These are phyloP conservation scores for Multifurca ochricompacta DNA, from an alignment of 768 basidiomycete genomes.

Conservation along the genomic window DNA sequence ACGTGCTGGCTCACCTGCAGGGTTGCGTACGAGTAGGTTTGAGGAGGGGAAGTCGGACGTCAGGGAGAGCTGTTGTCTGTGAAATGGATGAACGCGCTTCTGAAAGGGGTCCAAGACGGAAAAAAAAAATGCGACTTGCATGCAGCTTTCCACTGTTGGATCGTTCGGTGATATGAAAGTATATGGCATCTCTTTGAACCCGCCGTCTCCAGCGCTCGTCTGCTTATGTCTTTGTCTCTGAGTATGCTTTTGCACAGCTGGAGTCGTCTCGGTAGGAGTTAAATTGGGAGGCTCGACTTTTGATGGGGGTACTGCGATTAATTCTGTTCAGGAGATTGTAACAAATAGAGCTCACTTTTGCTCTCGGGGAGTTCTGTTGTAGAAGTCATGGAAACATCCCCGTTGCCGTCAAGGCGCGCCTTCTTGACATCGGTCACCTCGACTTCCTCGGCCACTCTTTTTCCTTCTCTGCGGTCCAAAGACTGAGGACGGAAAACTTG, in stretches of 20 bases:
- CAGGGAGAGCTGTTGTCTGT: conserved; percentile 67
- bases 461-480: conserved; percentile 34
- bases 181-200: conserved; percentile 81
- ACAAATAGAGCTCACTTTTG: background rate
- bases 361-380: background rate
- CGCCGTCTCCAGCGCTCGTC: conserved; percentile 23
- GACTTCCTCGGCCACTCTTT: conserved; percentile 42
- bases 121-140: conserved; percentile 43
- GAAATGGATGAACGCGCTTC: background rate
- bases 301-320: background rate
- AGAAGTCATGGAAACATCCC: conserved; percentile 19
- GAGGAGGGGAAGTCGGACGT: conserved; percentile 59
- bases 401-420: conserved; percentile 33
- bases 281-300: background rate
- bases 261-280: conserved; percentile 1
- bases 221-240: conserved; percentile 22
- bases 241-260: conserved; percentile 14
- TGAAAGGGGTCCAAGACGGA: background rate
- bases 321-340: background rate
- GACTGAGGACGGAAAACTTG: background rate
- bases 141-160: conserved; percentile 59
- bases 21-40: conserved; percentile 84
- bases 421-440: conserved; percentile 46
- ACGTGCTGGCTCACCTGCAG: conserved; percentile 59
- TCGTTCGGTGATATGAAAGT: conserved; percentile 70